Evolutionary conservation across 2,329 filamentous ascomycete species (phyloP).

Genomic region (Fusarium mundagurra): DNA sequence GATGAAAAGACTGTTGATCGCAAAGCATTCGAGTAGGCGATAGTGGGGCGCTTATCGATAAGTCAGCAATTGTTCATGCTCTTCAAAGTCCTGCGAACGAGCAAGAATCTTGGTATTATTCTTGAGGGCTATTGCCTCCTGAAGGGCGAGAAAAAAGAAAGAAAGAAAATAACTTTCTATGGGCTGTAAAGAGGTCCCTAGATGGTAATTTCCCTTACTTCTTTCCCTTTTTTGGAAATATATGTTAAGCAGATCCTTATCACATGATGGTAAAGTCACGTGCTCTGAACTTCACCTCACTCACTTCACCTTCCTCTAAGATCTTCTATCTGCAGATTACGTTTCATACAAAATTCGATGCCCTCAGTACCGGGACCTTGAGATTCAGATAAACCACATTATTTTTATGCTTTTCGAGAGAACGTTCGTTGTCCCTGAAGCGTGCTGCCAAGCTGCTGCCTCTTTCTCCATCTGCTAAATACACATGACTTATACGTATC

Average conservation of each 20-base stretch:
- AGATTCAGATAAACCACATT: neutral
- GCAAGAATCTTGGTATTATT: neutral
- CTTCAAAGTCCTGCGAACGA: neutral
- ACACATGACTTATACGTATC: neutral
- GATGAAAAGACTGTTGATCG: slow-evolving; percentile 35
- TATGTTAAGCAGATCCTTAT: neutral
- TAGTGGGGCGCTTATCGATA: slow-evolving; percentile 48
- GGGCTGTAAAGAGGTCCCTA: neutral
- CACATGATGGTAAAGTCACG: slow-evolving; percentile 8
- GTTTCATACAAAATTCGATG: neutral
- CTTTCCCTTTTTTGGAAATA: neutral
- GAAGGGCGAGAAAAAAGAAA: neutral
- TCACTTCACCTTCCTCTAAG: neutral
- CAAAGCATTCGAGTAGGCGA: slow-evolving; percentile 36
- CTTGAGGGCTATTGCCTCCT: neutral
- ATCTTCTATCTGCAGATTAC: neutral
- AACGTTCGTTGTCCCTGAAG: neutral
- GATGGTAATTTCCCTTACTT: neutral
- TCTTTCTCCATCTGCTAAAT: neutral
- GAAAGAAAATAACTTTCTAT: neutral
- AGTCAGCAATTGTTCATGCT: neutral
- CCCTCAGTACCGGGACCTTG: neutral
- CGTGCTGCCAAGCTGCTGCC: neutral
- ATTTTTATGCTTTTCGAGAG: neutral
- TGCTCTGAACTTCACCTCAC: slow-evolving; percentile 6